Evolutionary conservation across 2,329 filamentous ascomycete genomes (phyloP), one percentile per base, ranked within the genome.

Genomic region (Salinomyces thailandicus): DNA sequence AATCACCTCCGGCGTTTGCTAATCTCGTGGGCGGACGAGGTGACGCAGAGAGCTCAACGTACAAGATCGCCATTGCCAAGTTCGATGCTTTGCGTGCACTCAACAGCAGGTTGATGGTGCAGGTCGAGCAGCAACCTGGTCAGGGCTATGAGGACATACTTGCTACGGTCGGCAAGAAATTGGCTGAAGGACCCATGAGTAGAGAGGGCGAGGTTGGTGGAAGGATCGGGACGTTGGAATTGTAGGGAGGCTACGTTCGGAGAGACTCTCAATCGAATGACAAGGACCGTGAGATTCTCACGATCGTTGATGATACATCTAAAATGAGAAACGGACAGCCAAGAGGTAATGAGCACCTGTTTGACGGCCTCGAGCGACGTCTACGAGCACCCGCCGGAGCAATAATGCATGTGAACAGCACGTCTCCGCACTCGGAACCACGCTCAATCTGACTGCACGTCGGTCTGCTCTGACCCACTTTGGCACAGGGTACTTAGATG

Each of bases 11-110:
- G 18, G 69, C 67, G 0, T 75, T 73, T 41, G 66, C 68, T 9
- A 73, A 73, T 36, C 62, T 76, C n/a, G 72, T 75, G 0, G 71
- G 69, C 11, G 73, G 73, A 7, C 61, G 67, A 7, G 71, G 69
- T 2, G 73, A 76, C 48, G 58, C 67, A 1, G 70, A 77, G 48
- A 72, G 67, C 43, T 64, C 70, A 2, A 71, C 73, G 3, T 77
- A 72, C 57, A 66, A 68, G 42, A 63, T 78, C 28, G 72, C 72
- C 1, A 65, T 62, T 31, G 68, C 71, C 0, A 77, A 75, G 47
- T 73, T 73, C 44, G 73, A 75, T 37, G 68, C 68, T 2, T 46
- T 77, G 32, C 64, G 66, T 12, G 62, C 63, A 4, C 52, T 77
- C n/a, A 58, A 70, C 18, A 46, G 54, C 16, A 53, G 56, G 9